Evolutionary conservation across 768 basidiomycete genomes (phyloP), one percentile per base, ranked within the genome.

Genomic region (Leccinum uliginosum): DNA sequence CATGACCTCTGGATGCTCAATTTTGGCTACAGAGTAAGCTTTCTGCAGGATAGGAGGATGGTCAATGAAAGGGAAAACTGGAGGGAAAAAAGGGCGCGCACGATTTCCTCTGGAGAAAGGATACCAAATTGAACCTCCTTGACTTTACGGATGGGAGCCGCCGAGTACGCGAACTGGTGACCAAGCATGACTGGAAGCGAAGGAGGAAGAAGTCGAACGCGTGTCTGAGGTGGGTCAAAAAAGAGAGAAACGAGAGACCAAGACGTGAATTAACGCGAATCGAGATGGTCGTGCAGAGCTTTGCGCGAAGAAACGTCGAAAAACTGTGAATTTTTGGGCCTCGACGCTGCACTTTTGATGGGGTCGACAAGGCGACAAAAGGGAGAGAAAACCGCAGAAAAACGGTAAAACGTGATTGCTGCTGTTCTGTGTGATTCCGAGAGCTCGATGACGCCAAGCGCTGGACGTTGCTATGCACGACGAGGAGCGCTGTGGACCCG

Each of bases 111-210:
- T 10, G 97, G 97, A 32, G 94, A 95, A 66, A 99, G 86, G 65
- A 99, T 93, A 67, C 96, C 94, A 80, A 98, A 98, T 74, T 98
- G 95, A 60, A 98, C 95, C 77, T 98, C 95, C 78, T 87, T 90
- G 66, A 98, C 91, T 76, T 92, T 93, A 76, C 91, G 89, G 74
- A 96, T 83, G 29, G 96, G 96, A 53, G 94, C 95, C 67, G 91
- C 86, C 26, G 95, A 97, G 74, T 83, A 91, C 59, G 94, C 91
- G 67, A 93, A 93, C 74, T 89, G 88, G 76, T 92, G 90, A 62
- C 90, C 90, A 55, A 91, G 80, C 90, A 93, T 92, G 75, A 53
- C 75, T 69, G 32, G 30, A 19, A 43, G 24, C 12, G 52, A 52
- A 53, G 48, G 29, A 40, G 21, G 35, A 11, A 43, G 54, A 24